phyloP scores from a whole-genome alignment of 257 asterid species.

The Buddleja alternifolia region DNA sequence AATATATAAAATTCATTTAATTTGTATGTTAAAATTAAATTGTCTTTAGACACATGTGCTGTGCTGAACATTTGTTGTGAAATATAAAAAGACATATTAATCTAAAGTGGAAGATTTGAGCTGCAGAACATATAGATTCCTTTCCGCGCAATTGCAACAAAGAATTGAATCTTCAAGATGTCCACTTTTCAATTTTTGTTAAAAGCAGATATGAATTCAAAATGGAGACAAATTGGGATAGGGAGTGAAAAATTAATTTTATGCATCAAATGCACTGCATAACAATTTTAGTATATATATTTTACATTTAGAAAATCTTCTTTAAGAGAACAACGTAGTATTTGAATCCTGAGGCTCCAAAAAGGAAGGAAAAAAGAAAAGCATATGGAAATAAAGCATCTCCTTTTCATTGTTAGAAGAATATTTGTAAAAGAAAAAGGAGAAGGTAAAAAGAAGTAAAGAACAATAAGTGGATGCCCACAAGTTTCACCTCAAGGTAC shows the following conservation, averaged over 20 bases:
- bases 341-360: slow-evolving; percentile 41
- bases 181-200: background rate
- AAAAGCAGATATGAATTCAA: no score
- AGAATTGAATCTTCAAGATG: no score
- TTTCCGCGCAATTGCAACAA: no score
- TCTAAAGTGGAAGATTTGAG: no score
- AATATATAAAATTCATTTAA: no score
- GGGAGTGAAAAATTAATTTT: background rate
- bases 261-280: background rate
- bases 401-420: slow-evolving; percentile 31
- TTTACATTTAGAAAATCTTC: slow-evolving; percentile 22
- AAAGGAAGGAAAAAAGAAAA: slow-evolving; percentile 25
- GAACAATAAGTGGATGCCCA: slow-evolving; percentile 26
- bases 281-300: slow-evolving; percentile 9
- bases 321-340: slow-evolving; percentile 14
- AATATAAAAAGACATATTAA: no score
- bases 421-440: slow-evolving; percentile 34
- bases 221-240: no score
- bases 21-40: no score
- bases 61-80: no score
- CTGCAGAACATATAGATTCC: no score
- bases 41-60: no score
- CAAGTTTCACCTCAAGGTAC: slow-evolving; percentile 7
- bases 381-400: slow-evolving; percentile 34
- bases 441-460: slow-evolving; percentile 23